Conservation (phyloP, 495 filamentous ascomycete genomes). For the Penicillium daleae region DNA sequence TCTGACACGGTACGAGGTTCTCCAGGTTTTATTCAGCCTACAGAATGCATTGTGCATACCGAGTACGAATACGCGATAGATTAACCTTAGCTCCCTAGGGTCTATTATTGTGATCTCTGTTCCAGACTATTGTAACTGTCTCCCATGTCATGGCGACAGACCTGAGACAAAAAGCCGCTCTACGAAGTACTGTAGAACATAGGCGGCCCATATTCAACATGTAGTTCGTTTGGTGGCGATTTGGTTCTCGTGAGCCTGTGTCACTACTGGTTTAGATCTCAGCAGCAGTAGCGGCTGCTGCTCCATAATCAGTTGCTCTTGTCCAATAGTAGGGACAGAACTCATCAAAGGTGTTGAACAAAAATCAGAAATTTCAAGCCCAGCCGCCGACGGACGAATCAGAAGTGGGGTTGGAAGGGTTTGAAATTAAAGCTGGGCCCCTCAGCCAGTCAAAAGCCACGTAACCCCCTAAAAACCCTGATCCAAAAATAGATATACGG, state of each 20-base stretch:
- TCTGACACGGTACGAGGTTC: not conserved
- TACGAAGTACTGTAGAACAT: not conserved
- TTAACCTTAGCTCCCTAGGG: not conserved
- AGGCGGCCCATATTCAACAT: not conserved
- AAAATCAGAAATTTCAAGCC: not conserved
- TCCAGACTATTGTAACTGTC: not conserved
- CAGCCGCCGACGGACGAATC: not conserved
- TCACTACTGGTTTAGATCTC: too few relatives aligned
- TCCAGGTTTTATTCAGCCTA: too few relatives aligned
- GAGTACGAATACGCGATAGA: not conserved
- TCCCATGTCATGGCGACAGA: not conserved
- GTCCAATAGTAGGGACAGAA: not conserved
- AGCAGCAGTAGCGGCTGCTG: not conserved
- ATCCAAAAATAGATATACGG: slow-evolving; percentile 14
- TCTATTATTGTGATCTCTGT: not conserved
- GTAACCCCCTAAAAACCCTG: slow-evolving; percentile 7
- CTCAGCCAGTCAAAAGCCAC: slow-evolving; percentile 8
- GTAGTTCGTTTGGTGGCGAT: too few relatives aligned
- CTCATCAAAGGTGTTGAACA: not conserved
- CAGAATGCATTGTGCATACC: too few relatives aligned
- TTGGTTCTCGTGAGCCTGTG: too few relatives aligned
- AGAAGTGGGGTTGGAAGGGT: not conserved
- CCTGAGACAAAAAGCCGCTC: not conserved
- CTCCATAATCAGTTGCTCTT: not conserved
- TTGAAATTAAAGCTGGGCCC: slow-evolving; percentile 9